Evolutionary conservation across 2,329 filamentous ascomycete species (phyloP).

Genomic region (Westerdykella ornata): DNA sequence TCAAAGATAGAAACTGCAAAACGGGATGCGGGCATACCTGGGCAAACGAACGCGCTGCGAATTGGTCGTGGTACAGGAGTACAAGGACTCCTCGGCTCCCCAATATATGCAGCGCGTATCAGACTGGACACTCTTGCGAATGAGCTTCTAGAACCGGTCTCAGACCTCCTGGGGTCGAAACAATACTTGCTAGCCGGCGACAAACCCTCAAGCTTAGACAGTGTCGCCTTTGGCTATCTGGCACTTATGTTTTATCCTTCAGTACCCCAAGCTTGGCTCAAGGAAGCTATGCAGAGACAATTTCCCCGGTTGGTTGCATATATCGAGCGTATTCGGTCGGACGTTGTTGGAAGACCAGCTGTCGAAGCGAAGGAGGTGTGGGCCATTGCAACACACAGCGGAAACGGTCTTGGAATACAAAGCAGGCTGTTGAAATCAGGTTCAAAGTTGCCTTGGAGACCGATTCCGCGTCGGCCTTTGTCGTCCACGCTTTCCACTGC

Average conservation of each 20-base stretch:
- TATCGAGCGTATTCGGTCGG: conserved; percentile 29
- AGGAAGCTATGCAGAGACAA: conserved; percentile 49
- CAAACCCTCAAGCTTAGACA: conserved; percentile 63
- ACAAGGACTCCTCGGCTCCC: conserved; percentile 54
- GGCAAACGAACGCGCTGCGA: conserved; percentile 40
- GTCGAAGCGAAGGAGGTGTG: conserved; percentile 22
- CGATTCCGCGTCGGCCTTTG: conserved; percentile 4
- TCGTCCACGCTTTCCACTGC: conserved; percentile 1
- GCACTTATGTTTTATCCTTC: conserved; percentile 61
- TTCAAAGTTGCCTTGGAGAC: conserved; percentile 22
- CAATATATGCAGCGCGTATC: conserved; percentile 67
- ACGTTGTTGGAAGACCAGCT: conserved; percentile 20
- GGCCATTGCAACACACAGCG: conserved; percentile 13
- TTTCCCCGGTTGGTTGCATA: conserved; percentile 38
- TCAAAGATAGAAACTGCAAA: conserved; percentile 36
- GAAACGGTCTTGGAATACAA: background rate
- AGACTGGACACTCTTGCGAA: conserved; percentile 66
- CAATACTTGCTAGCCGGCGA: conserved; percentile 50
- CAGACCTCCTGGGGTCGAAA: conserved; percentile 53
- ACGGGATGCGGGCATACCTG: conserved; percentile 31
- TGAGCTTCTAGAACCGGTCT: conserved; percentile 62
- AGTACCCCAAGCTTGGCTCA: conserved; percentile 57
- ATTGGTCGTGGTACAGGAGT: conserved; percentile 54
- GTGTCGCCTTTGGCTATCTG: conserved; percentile 72
- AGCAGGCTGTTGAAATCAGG: background rate